Evolutionary conservation across 306 rosid genomes (phyloP).

Genomic region (Benincasa hispida): DNA sequence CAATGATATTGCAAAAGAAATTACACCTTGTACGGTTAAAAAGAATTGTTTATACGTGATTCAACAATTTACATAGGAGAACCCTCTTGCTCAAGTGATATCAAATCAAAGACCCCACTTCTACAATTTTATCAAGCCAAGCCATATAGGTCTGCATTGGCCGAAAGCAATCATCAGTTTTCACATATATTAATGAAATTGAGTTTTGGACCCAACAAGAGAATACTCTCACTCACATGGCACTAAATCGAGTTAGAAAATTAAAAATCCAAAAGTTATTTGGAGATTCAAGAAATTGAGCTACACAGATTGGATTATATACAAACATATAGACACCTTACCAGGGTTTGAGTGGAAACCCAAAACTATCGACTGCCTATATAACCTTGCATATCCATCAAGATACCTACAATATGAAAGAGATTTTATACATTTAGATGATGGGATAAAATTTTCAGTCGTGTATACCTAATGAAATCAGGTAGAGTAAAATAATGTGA

Average conservation of each 20-base stretch:
- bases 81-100: background rate
- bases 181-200: background rate
- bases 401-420: conserved; percentile 46
- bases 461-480: background rate
- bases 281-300: background rate
- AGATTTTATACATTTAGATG: background rate
- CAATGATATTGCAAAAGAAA: background rate
- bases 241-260: background rate
- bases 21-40: background rate
- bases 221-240: background rate
- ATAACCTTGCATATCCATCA: conserved; percentile 57
- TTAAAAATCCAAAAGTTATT: background rate
- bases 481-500: background rate
- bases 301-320: background rate
- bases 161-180: background rate
- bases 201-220: background rate
- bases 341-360: conserved; percentile 68
- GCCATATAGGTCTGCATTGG: background rate
- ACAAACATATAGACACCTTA: conserved; percentile 11
- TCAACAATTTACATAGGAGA: background rate
- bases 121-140: background rate
- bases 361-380: conserved; percentile 71
- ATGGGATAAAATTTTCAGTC: background rate
- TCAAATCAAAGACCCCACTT: background rate
- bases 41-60: background rate